A percentile compares a stretch with the other conserved stretches of the same genome.
Evolutionary conservation across 176 grass and related monocot species (phyloP).

Genomic region (Raddia guianensis): DNA sequence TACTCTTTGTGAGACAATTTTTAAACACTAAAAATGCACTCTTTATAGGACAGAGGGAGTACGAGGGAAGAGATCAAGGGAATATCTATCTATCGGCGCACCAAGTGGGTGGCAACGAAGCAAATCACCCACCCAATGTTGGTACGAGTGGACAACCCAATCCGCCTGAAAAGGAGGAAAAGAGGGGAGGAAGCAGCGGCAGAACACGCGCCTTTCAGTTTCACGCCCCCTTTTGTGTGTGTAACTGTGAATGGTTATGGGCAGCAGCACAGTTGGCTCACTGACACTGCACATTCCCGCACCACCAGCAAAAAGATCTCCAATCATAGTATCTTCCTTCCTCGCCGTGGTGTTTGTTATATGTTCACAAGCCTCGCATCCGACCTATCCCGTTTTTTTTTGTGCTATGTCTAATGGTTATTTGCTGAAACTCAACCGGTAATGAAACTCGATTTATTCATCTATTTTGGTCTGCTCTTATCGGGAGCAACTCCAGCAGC

Average conservation of each 20-base stretch:
- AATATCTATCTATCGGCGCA: not conserved
- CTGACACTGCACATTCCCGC: slow-evolving; percentile 8
- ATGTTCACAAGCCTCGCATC: too few relatives aligned
- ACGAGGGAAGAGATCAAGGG: too few relatives aligned
- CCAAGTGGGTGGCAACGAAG: not conserved
- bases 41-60: too few relatives aligned
- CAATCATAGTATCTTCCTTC: not conserved
- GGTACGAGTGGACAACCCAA: slow-evolving; percentile 3
- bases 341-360: not conserved
- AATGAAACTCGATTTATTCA: too few relatives aligned
- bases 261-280: not conserved
- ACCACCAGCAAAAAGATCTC: not conserved
- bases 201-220: not conserved
- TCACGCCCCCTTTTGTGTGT: not conserved
- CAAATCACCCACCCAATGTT: not conserved
- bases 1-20: too few relatives aligned
- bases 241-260: not conserved
- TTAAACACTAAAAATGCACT: too few relatives aligned
- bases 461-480: too few relatives aligned
- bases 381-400: too few relatives aligned
- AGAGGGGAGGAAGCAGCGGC: not conserved
- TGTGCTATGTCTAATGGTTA: too few relatives aligned
- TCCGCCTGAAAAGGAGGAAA: slow-evolving; percentile 24
- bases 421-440: too few relatives aligned
- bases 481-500: too few relatives aligned